Evolutionary conservation across 2,329 filamentous ascomycete genomes (phyloP).

Genomic region (Cladosporium colombiae): DNA sequence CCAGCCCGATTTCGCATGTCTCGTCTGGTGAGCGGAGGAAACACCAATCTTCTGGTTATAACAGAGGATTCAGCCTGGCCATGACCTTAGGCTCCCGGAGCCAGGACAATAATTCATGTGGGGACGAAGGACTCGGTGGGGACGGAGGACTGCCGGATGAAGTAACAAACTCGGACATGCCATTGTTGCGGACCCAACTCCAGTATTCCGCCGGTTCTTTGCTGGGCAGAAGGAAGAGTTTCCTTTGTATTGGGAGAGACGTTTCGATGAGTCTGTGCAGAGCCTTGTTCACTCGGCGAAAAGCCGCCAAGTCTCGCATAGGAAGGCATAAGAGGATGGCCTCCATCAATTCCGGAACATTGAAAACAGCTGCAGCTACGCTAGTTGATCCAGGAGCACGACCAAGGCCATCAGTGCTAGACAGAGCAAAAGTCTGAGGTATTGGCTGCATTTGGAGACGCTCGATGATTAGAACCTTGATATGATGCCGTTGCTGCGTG

Average conservation of each 20-base stretch:
- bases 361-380: neutral
- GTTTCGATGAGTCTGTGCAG: neutral
- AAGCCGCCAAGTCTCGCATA: too few relatives aligned
- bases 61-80: too few relatives aligned
- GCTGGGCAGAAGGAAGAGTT: neutral
- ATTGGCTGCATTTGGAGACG: neutral
- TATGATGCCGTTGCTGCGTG: neutral
- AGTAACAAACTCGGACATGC: neutral
- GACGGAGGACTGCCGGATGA: neutral
- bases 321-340: neutral
- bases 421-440: neutral
- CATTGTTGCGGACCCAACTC: neutral
- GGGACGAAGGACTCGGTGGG: too few relatives aligned
- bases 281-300: neutral
- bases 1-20: neutral
- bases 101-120: too few relatives aligned
- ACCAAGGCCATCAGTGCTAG: neutral
- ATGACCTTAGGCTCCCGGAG: too few relatives aligned
- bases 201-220: neutral
- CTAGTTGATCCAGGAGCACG: neutral
- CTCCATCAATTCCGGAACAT: neutral
- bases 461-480: neutral
- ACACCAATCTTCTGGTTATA: too few relatives aligned
- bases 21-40: neutral
- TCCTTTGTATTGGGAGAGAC: neutral